A percentile compares a stretch with the other conserved stretches of the same genome.
Conservation (phyloP, 108 stramenopile genomes). For the Nitzschia palea region DNA sequence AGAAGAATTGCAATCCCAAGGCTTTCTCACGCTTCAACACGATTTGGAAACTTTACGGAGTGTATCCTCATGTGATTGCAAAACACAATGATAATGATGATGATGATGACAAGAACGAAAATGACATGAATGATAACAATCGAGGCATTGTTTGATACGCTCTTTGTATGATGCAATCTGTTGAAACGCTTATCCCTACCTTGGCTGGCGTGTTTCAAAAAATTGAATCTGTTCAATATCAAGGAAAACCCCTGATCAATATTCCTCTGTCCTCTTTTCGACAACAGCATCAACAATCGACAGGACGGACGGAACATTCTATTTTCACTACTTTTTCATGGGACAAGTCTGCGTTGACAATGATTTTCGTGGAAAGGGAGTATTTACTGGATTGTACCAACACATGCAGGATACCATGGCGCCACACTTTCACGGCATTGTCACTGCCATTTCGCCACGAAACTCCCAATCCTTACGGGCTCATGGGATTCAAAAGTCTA, state of each 20-base stretch:
- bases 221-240: constrained; percentile 4
- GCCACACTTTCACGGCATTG: neutral
- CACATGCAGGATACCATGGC: neutral
- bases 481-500: constrained; percentile 6
- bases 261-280: no score
- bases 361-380: constrained; percentile 2
- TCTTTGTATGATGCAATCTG: neutral
- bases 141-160: constrained; percentile 14
- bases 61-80: constrained; percentile 6
- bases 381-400: neutral
- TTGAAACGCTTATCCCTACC: neutral
- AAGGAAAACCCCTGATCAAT: neutral
- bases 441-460: neutral
- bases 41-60: neutral
- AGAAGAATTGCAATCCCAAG: constrained; percentile 14
- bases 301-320: no score
- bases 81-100: neutral
- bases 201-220: neutral
- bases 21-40: constrained; percentile 8
- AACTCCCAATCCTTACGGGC: constrained; percentile 6
- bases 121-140: neutral
- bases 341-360: constrained; percentile 19
- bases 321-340: neutral
- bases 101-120: no score
- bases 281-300: neutral